Percentiles rank a stretch among this genome's conserved stretches.
Conservation (phyloP, 768 basidiomycete species). For the Hemileccinum rubropunctum region DNA sequence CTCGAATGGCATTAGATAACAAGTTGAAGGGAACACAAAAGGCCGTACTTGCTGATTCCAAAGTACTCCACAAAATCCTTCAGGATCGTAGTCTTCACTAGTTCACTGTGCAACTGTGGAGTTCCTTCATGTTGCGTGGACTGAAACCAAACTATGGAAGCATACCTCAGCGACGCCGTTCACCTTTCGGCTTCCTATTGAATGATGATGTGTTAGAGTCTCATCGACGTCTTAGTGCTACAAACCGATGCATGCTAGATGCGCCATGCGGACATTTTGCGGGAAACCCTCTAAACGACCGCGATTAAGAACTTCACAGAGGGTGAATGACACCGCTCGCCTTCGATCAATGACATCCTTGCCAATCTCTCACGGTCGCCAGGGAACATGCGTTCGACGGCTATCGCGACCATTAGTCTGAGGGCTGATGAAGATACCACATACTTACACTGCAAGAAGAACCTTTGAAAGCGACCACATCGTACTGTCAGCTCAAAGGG, state of each 20-base stretch:
- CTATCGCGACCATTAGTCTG: constrained; percentile 31
- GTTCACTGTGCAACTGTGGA: constrained; percentile 75
- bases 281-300: constrained; percentile 67
- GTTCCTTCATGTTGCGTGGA: background rate
- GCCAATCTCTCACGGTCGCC: constrained; percentile 75
- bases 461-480: constrained; percentile 8
- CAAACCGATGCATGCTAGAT: constrained; percentile 80
- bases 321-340: constrained; percentile 31
- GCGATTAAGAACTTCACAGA: background rate
- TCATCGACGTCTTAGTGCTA: background rate
- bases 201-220: background rate
- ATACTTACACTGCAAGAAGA: constrained; percentile 66
- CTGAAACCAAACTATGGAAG: background rate
- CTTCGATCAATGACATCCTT: constrained; percentile 93
- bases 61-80: constrained; percentile 94
- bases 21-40: background rate
- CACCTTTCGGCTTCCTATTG: constrained; percentile 69
- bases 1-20: constrained; percentile 34
- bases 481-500: background rate
- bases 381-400: constrained; percentile 89
- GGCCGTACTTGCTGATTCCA: constrained; percentile 69
- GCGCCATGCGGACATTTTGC: constrained; percentile 87
- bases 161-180: constrained; percentile 92
- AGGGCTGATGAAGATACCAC: background rate
- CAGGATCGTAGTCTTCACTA: constrained; percentile 79